Base-by-base conservation (phyloP, 2,329 filamentous ascomycete species). In the Anisogramma anomala region DNA sequence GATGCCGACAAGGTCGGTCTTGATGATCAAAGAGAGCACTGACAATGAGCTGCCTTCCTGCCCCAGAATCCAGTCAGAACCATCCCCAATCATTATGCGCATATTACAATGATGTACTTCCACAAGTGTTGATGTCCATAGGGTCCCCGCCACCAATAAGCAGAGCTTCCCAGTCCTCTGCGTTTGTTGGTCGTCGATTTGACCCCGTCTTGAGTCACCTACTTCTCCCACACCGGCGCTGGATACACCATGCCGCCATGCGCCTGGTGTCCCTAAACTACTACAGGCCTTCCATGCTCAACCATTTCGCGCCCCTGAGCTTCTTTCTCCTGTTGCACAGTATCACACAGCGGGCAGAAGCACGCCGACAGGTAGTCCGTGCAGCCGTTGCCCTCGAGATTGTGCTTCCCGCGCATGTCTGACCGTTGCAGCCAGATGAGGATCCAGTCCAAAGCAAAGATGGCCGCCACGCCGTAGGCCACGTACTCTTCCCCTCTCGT, bases 21-120 rank as follows among this genome's bases (percentile, higher is more conserved):
- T 69, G 71, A 71, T 56, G 71, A 75, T 64, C 68, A 77, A 77
- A 76, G 73, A 77, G 69, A 72, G 69, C 69, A 58, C 69, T 67
- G 69, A 72, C 66, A 65, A 63, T 53, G 51, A 39, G 40, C 20
- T 47, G 35, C 17, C 25, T 36, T 26, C 33, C 3, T n/a, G 4
- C 5, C 26, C 27, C 6, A 8, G 13, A 30, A 3, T 6, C 3
- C 20, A n/a, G n/a, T n/a, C n/a, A n/a, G n/a, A n/a, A n/a, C n/a
- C 32, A 3, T n/a, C 5, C 10, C n/a, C 6, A 7, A 11, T 28
- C 23, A 11, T 26, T n/a, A 26, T 28, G n/a, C 5, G 26, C 26
- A 27, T 27, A 27, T 13, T 27, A 27, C 8, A 27, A 27, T 11
- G 6, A 23, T n/a, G n/a, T 23, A 23, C 22, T 23, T 6, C 3